Evolutionary conservation across 345 rosid genomes (phyloP).

Genomic region (Linum tenue): DNA sequence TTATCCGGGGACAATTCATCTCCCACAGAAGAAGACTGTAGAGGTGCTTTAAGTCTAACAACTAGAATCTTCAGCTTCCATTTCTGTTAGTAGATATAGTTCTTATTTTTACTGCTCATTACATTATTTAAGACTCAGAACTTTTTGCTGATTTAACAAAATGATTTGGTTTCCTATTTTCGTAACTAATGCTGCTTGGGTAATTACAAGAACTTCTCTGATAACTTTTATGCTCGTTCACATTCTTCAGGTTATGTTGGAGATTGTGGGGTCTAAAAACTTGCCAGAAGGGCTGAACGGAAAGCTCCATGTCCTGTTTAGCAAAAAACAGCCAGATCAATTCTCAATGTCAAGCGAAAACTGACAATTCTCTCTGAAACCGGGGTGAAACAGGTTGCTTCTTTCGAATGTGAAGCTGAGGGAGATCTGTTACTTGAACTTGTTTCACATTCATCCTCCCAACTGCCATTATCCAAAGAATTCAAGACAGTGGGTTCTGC

Average conservation of each 20-base stretch:
- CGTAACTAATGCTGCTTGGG: neutral
- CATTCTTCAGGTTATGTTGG: constrained; percentile 44
- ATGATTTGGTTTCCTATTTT: neutral
- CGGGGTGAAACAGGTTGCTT: constrained; percentile 54
- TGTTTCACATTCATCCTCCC: constrained; percentile 44
- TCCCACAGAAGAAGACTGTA: constrained; percentile 40
- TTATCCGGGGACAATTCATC: constrained; percentile 27
- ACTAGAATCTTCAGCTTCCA: neutral
- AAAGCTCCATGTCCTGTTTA: constrained; percentile 44
- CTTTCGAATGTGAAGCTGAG: constrained; percentile 65
- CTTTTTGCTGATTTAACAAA: neutral
- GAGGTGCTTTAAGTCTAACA: constrained; percentile 49
- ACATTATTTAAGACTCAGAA: neutral
- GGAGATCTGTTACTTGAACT: constrained; percentile 79
- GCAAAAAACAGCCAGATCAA: constrained; percentile 62
- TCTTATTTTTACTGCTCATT: neutral
- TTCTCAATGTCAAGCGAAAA: constrained; percentile 48
- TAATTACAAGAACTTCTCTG: neutral
- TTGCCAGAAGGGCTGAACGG: constrained; percentile 59
- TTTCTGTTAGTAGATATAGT: neutral
- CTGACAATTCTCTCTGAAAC: constrained; percentile 51
- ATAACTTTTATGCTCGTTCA: constrained; percentile 7
- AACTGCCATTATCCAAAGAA: constrained; percentile 26
- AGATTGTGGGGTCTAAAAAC: constrained; percentile 64
- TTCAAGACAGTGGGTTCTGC: constrained; percentile 48